Conservation (phyloP, 345 rosid species). For the Luvunga scandens region DNA sequence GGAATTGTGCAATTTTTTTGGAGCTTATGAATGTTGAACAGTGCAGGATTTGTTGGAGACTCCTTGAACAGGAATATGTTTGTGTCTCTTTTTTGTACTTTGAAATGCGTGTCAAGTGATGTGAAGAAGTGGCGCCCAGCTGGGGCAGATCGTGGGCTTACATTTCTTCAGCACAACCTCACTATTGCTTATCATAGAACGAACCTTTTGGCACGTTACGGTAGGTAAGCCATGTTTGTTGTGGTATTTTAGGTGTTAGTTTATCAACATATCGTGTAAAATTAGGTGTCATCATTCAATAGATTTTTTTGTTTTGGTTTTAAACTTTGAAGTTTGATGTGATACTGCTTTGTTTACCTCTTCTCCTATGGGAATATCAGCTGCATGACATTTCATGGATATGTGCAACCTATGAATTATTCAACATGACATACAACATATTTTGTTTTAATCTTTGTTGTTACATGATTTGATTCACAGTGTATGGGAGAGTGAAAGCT, state of each 20-base stretch:
- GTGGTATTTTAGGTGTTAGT: neutral
- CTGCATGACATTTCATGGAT: neutral
- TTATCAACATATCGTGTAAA: neutral
- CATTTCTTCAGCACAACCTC: slow-evolving; percentile 69
- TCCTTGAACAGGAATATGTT: slow-evolving; percentile 97
- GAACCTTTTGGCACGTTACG: slow-evolving; percentile 82
- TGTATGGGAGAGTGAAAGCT: neutral
- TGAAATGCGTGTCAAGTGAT: slow-evolving; percentile 53
- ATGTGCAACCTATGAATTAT: neutral
- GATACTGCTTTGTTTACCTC: neutral
- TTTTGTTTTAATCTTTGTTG: neutral
- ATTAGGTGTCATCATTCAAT: neutral
- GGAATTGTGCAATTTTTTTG: neutral
- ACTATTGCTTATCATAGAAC: slow-evolving; percentile 94
- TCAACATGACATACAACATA: neutral
- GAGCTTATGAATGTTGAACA: slow-evolving; percentile 35
- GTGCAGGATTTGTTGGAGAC: slow-evolving; percentile 96
- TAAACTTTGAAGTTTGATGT: neutral
- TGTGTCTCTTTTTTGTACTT: slow-evolving; percentile 74
- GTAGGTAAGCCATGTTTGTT: slow-evolving; percentile 73
- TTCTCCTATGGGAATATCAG: neutral
- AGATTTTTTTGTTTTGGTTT: neutral
- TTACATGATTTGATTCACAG: neutral
- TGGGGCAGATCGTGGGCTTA: slow-evolving; percentile 94
- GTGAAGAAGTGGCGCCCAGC: slow-evolving; percentile 94